Evolutionary conservation across 495 filamentous ascomycete genomes (phyloP), one percentile per base, ranked within the genome.

Genomic region (Extremus antarcticus): DNA sequence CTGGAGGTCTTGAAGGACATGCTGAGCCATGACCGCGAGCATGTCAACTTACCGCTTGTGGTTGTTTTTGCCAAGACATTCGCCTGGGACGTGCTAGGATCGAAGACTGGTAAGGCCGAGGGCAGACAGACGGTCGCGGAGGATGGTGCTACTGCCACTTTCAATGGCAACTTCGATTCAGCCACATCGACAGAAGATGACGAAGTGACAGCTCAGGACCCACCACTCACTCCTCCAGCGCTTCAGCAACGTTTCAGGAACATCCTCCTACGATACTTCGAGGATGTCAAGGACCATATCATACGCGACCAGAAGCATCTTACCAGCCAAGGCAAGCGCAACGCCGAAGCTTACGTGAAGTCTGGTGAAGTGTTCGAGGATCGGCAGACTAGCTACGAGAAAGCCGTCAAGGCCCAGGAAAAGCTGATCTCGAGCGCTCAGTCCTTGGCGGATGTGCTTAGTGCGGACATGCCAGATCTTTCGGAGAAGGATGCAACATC

Each of bases 281-380:
- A 96, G 52, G 91, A 94, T 64, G 86, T 96, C 66, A 95, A 92
- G 68, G 69, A 76, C 4, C 92, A 97, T 69, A 77, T 99, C 23
- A 66, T 92, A 45, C 84, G 85, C 4, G 91, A 97, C 61, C 92
- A 99, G 65, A 88, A 91, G 69, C 81, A 83, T 7, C 81, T 97
- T 35, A 76, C 78, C 54, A 76, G 73, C 22, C 92, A 99, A 69
- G 86, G 83, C 47, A 86, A 88, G 55, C 89, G 90, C 47, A 96
- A 99, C 73, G 90, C 94, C 1, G 92, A 99, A 67, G 92, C 91
- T 4, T 99, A 99, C 65, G 88, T 99, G 60, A 95, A 95, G 65
- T 97, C 94, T 41, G 92, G 92, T 15, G 92, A 99, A 64, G 90
- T 99, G 43, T 99, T 99, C 59, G 92, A 99, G 66, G 92, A 99